Conservation (phyloP, 768 basidiomycete species). For the Calocybe gangraenosa region DNA sequence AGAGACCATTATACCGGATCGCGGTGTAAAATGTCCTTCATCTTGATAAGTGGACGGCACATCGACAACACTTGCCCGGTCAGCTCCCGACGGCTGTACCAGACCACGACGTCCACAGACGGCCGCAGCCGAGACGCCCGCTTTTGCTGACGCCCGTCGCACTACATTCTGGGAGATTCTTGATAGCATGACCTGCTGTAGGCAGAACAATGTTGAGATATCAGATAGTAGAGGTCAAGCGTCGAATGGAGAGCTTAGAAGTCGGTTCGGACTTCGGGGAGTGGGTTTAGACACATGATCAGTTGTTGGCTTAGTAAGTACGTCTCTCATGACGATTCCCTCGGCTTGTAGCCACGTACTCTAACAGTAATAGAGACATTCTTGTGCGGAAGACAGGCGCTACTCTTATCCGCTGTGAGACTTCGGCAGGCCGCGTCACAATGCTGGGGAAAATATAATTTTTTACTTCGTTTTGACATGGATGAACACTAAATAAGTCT, state of each 20-base stretch:
- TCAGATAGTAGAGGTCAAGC: constrained; percentile 11
- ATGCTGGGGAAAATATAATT: no score
- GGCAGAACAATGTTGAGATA: constrained; percentile 12
- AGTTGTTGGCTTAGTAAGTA: no score
- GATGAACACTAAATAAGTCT: constrained; percentile 13
- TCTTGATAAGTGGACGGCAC: constrained; percentile 71
- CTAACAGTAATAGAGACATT: no score
- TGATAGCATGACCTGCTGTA: constrained; percentile 47
- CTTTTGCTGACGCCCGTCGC: constrained; percentile 28
- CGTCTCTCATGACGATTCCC: no score
- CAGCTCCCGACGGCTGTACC: constrained; percentile 79
- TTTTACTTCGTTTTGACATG: no score
- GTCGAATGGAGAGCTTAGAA: neutral
- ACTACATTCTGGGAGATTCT: constrained; percentile 43
- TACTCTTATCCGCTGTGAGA: no score
- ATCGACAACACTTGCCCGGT: constrained; percentile 80
- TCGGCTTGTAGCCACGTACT: no score
- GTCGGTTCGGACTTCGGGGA: no score
- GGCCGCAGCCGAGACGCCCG: constrained; percentile 22
- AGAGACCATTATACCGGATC: constrained; percentile 44
- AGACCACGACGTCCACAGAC: constrained; percentile 50
- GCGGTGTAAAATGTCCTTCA: constrained; percentile 64
- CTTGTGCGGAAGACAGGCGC: no score
- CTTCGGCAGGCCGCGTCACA: no score
- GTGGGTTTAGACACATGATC: no score